phyloP scores from a whole-genome alignment of 2,329 filamentous ascomycete species.

The Fusarium poae region DNA sequence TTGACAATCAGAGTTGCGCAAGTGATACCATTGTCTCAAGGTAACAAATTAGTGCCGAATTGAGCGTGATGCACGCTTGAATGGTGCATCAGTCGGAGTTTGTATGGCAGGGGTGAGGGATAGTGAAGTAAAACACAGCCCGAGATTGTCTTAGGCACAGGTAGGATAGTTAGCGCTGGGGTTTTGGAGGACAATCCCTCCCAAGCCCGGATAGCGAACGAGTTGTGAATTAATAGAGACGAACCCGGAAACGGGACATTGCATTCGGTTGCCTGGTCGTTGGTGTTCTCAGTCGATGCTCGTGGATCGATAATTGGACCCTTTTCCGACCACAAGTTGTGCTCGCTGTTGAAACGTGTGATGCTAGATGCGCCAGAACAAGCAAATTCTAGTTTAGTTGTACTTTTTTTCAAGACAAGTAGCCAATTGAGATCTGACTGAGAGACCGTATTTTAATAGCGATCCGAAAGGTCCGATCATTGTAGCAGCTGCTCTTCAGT shows the following conservation, averaged over 20 bases:
- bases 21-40: constrained; percentile 48
- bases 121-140: constrained; percentile 45
- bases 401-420: background rate
- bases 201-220: constrained; percentile 19
- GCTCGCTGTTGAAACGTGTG: background rate
- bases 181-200: constrained; percentile 29
- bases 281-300: constrained; percentile 19
- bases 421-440: background rate
- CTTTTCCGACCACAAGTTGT: constrained; percentile 30
- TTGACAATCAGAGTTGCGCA: constrained; percentile 29
- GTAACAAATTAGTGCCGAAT: constrained; percentile 36
- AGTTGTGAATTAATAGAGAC: constrained; percentile 20
- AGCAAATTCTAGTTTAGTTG: background rate
- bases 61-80: constrained; percentile 34
- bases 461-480: background rate
- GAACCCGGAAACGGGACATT: constrained; percentile 32
- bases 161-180: constrained; percentile 31
- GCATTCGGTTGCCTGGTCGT: constrained; percentile 37
- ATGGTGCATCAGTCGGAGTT: constrained; percentile 30
- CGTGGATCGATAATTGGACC: constrained; percentile 28
- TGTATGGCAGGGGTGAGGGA: constrained; percentile 36
- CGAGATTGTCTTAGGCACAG: constrained; percentile 46
- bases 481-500: background rate
- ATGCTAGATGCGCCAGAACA: background rate
- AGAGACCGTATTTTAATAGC: background rate